Conservation (phyloP, 2,329 filamentous ascomycete species). For the Amauroascus verrucosus region DNA sequence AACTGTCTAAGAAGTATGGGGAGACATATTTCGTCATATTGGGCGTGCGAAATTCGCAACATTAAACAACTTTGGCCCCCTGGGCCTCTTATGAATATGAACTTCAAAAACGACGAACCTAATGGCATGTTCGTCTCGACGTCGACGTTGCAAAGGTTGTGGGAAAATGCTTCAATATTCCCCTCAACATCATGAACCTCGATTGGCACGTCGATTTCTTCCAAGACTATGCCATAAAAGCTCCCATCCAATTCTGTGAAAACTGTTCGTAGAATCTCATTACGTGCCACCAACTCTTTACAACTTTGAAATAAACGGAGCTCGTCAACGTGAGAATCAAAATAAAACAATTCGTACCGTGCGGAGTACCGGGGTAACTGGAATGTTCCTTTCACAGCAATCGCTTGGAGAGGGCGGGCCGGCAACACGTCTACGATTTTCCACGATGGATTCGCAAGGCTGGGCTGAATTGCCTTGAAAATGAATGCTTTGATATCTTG, state of each 20-base stretch:
- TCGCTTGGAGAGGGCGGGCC: conserved; percentile 45
- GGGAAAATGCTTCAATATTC: conserved; percentile 38
- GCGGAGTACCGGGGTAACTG: conserved; percentile 49
- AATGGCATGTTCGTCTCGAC: conserved; percentile 43
- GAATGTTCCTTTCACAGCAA: conserved; percentile 49
- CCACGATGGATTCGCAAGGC: conserved; percentile 38
- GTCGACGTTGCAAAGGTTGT: conserved; percentile 42
- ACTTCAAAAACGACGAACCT: conserved; percentile 48
- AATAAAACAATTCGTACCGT: conserved; percentile 52
- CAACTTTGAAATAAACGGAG: conserved; percentile 33
- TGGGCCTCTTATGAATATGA: conserved; percentile 37
- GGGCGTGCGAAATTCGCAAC: conserved; percentile 52
- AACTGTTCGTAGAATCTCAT: conserved; percentile 52
- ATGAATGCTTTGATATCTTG: conserved; percentile 34
- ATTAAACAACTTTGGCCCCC: conserved; percentile 33
- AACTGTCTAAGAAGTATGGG: conserved; percentile 47
- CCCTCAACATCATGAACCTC: conserved; percentile 39
- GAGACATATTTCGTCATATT: conserved; percentile 55
- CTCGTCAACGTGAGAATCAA: conserved; percentile 41
- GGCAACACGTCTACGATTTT: conserved; percentile 45
- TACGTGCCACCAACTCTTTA: conserved; percentile 41
- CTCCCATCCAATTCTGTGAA: conserved; percentile 39
- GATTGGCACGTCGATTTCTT: conserved; percentile 38
- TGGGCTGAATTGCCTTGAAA: conserved; percentile 34
- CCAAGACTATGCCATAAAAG: conserved; percentile 44